phyloP scores from a whole-genome alignment of 805 yeast genomes.

The Candida taoyuanica region DNA sequence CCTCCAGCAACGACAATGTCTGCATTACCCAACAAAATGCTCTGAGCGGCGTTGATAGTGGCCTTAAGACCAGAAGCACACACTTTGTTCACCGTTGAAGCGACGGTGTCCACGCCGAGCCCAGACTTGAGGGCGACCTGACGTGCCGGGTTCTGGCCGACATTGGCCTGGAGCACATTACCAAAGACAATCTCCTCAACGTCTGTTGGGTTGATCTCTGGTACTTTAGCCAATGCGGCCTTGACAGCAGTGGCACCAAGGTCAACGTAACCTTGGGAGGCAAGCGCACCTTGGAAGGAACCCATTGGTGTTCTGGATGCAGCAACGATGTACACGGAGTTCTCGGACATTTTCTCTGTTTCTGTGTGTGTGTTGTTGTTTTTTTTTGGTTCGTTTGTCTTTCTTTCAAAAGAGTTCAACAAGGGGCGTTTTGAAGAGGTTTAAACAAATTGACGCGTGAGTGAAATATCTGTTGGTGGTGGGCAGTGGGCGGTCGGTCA shows the following conservation, averaged over 20 bases:
- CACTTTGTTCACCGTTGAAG: slow-evolving; percentile 92
- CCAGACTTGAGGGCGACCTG: slow-evolving; percentile 95
- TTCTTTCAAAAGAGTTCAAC: no score
- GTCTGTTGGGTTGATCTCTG: slow-evolving; percentile 67
- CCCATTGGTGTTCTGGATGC: slow-evolving; percentile 96
- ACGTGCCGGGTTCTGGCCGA: slow-evolving; percentile 97
- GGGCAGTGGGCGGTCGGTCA: no score
- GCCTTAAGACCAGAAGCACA: slow-evolving; percentile 97
- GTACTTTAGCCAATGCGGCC: slow-evolving; percentile 79
- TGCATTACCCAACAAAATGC: slow-evolving; percentile 82
- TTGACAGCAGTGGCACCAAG: slow-evolving; percentile 91
- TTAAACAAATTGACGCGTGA: no score
- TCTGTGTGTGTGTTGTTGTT: no score
- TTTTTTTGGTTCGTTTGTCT: no score
- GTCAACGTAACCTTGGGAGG: slow-evolving; percentile 74
- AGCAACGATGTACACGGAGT: slow-evolving; percentile 78
- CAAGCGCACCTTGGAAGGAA: slow-evolving; percentile 79
- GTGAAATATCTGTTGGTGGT: no score
- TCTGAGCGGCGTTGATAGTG: slow-evolving; percentile 84
- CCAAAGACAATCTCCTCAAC: slow-evolving; percentile 93
- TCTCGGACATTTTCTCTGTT: slow-evolving; percentile 33
- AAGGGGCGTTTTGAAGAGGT: no score
- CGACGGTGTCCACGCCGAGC: slow-evolving; percentile 70
- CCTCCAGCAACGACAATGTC: slow-evolving; percentile 97
- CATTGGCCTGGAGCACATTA: slow-evolving; percentile 85